Percentiles rank a stretch among this genome's conserved stretches.
phyloP scores from a whole-genome alignment of 352 stramenopile species.

The Globisporangium camurandrum region DNA sequence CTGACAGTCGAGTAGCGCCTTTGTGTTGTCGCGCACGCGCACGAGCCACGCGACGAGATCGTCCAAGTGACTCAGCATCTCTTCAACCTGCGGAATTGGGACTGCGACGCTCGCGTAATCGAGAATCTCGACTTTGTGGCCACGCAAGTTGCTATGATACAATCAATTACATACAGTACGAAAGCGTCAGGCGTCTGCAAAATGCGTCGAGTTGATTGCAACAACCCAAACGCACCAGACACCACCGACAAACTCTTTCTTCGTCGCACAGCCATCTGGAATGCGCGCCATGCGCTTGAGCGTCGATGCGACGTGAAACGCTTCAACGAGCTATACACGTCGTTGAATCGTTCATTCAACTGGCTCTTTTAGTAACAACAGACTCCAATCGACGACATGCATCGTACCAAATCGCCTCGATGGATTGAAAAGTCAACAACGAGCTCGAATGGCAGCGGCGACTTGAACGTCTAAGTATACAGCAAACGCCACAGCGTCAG shows the following conservation, averaged over 20 bases:
- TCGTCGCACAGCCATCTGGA: slow-evolving; percentile 53
- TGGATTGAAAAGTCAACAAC: slow-evolving; percentile 83
- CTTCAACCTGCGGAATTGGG: slow-evolving; percentile 68
- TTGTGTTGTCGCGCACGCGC: slow-evolving; percentile 64
- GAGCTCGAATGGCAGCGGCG: slow-evolving; percentile 55
- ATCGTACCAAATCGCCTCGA: slow-evolving; percentile 55
- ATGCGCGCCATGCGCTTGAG: slow-evolving; percentile 48
- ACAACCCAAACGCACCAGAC: slow-evolving; percentile 69
- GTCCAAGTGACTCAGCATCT: slow-evolving; percentile 66
- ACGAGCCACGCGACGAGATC: slow-evolving; percentile 58
- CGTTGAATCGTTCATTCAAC: background rate
- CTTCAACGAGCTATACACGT: slow-evolving; percentile 48
- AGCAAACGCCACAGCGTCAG: no score
- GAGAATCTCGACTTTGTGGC: slow-evolving; percentile 73
- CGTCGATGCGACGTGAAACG: slow-evolving; percentile 48
- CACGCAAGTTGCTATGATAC: slow-evolving; percentile 45
- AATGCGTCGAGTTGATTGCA: no score
- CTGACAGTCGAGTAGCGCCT: slow-evolving; percentile 65
- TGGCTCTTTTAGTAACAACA: background rate
- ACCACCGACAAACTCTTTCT: slow-evolving; percentile 74
- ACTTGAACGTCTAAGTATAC: slow-evolving; percentile 76
- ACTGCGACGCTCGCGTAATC: slow-evolving; percentile 61
- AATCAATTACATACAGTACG: background rate
- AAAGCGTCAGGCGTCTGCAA: no score
- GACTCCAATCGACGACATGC: background rate